A percentile compares a stretch with the other conserved stretches of the same genome.
phyloP scores from a whole-genome alignment of 1,284 basidiomycete genomes.

The Singerocomus inundabilis region DNA sequence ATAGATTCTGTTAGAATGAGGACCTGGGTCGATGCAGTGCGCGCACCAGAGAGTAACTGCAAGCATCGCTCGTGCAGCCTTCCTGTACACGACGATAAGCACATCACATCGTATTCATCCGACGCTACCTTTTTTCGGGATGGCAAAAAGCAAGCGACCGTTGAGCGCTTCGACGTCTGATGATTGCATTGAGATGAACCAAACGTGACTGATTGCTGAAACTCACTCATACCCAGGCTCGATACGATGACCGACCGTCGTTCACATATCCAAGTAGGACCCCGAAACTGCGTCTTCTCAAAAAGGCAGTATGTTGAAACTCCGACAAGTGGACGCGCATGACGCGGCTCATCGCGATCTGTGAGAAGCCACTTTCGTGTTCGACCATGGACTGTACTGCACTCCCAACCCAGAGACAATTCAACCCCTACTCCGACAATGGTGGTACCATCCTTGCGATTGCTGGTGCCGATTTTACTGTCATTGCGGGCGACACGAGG shows the following conservation, averaged over 20 bases:
- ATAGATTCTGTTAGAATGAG: not conserved
- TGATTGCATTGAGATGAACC: not conserved
- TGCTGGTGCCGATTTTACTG: constrained; percentile 86
- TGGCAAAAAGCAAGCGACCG: constrained; percentile 85
- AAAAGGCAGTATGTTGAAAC: constrained; percentile 2
- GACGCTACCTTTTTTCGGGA: constrained; percentile 90
- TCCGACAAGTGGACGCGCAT: constrained; percentile 5
- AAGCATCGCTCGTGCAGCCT: constrained; percentile 93
- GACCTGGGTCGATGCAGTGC: not conserved
- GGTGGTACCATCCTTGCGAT: constrained; percentile 95
- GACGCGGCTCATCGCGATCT: constrained; percentile 19
- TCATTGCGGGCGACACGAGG: constrained; percentile 92
- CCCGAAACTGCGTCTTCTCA: no score
- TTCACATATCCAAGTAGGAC: no score
- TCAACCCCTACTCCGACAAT: constrained; percentile 89
- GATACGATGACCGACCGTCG: no score
- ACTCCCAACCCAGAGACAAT: constrained; percentile 59
- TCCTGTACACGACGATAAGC: constrained; percentile 44
- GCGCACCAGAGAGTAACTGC: constrained; percentile 71
- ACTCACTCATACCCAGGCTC: constrained; percentile 24
- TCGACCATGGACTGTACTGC: constrained; percentile 38
- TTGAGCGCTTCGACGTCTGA: constrained; percentile 51
- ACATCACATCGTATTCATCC: not conserved
- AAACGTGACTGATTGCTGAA: fast-evolving
- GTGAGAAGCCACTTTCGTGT: constrained; percentile 7